A percentile compares a stretch with the other conserved stretches of the same genome.
These are phyloP conservation scores for Capsaspora owczarzaki DNA, from an alignment of 78 protist species.

Conservation along the genomic window DNA sequence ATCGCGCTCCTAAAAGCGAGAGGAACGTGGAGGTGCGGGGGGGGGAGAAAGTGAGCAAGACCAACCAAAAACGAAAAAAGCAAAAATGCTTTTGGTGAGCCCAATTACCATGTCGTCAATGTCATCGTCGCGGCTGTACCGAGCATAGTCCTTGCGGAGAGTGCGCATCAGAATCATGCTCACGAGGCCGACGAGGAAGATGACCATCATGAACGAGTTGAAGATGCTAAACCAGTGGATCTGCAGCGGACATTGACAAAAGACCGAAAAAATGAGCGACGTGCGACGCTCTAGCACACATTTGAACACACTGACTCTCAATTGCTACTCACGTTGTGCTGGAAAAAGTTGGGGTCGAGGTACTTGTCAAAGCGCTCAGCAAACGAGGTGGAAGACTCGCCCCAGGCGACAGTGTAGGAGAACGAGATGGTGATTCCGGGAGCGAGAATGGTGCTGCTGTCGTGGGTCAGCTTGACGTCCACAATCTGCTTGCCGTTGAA, in stretches of 20 bases:
- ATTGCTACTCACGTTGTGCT: constrained; percentile 52
- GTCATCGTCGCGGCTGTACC: constrained; percentile 36
- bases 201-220: constrained; percentile 86
- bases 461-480: constrained; percentile 56
- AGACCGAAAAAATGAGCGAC: neutral
- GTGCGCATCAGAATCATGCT: constrained; percentile 63
- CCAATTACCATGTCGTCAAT: constrained; percentile 37
- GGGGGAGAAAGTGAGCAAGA: neutral
- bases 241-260: neutral
- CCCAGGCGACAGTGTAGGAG: constrained; percentile 43
- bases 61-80: neutral
- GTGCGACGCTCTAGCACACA: neutral
- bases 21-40: neutral
- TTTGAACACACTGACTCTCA: neutral
- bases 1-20: constrained; percentile 9
- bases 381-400: constrained; percentile 11
- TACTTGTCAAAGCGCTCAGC: constrained; percentile 61
- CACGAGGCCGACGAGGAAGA: constrained; percentile 74
- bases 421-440: constrained; percentile 15
- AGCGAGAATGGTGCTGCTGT: constrained; percentile 17
- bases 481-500: constrained; percentile 63
- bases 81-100: too few relatives aligned
- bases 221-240: constrained; percentile 83
- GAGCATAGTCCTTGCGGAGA: constrained; percentile 53
- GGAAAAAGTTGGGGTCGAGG: constrained; percentile 75